These are phyloP conservation scores for Lasiosphaeria hispida DNA, from an alignment of 495 filamentous ascomycete genomes.

Conservation along the genomic window DNA sequence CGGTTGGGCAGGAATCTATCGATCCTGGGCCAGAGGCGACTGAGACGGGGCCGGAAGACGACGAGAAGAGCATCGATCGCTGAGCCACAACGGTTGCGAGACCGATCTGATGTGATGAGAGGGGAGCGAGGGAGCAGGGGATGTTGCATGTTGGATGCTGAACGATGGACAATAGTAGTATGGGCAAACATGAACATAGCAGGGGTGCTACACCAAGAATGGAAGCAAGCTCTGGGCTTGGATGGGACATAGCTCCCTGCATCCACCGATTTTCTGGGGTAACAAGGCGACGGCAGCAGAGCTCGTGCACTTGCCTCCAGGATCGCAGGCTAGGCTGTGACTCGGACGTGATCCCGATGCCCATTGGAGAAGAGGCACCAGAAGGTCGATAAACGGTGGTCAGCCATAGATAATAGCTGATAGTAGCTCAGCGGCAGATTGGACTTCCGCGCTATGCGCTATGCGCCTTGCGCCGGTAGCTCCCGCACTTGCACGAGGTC, in stretches of 20 bases:
- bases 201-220: no score
- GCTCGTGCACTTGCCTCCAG: background rate
- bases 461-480: conserved; percentile 22
- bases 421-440: background rate
- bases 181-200: no score
- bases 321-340: conserved; percentile 12
- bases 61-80: background rate
- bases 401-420: background rate
- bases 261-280: conserved; percentile 1
- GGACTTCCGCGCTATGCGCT: conserved; percentile 16
- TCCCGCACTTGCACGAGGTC: conserved; percentile 23
- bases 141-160: background rate
- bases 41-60: conserved; percentile 5
- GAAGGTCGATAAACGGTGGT: background rate
- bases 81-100: background rate
- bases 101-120: conserved; percentile 1
- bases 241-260: conserved; percentile 6
- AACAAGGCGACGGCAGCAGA: conserved; percentile 11
- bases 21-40: background rate
- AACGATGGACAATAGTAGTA: no score
- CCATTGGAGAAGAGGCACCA: conserved; percentile 23
- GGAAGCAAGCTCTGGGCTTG: no score
- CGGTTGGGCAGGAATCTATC: conserved; percentile 11
- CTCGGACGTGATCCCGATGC: conserved; percentile 18
- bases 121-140: background rate